Evolutionary conservation across 352 stramenopile species (phyloP), one percentile per base, ranked within the genome.

Genomic region (Phytophthora agathidicida): DNA sequence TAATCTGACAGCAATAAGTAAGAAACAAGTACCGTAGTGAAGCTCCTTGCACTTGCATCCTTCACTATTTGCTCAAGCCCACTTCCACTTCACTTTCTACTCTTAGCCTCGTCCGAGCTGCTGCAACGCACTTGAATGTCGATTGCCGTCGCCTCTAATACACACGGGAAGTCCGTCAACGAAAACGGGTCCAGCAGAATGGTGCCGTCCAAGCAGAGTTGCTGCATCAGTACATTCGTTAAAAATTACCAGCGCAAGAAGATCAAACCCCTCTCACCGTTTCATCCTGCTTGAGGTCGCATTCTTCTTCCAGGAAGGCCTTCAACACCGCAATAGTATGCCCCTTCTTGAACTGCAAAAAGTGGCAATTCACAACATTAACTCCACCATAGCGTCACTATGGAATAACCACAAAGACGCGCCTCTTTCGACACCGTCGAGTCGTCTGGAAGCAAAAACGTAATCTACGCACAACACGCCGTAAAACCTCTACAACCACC

Each of bases 271-370:
- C 8, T 23, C 65, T 14, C 53, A 89, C 76, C 56, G 68, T 69
- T 41, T 60, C 39, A 5, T 75, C 22, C 26, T 67, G 61, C 13
- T 64, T 31, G 7, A 89, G 45, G 22, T 82, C 74, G 45, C 57
- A 80, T 49, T 89, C 76, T 4, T 83, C 76, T 43, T 76, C 71
- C 14, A 89, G 53, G 41, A 84, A 89, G 33, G 66, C 57, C 50
- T 89, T 89, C 20, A 87, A 62, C 42, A 89, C 79, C 8, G 66
- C 62, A 43, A 89, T 64, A 1, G 77, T 89, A 30, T 89, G 79
- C 0, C 79, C 79, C 46, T 86, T 89, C 38, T 85, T 83, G 63
- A 89, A 89, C 79, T 89, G 48, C 5, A 23, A 37, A 6, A 5
- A 31, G 28, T 27, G n/a, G n/a, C n/a, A n/a, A 27, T 24, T 46